These are phyloP conservation scores for Orbilia blumenaviensis DNA, from an alignment of 2,329 filamentous ascomycete species.

Conservation along the genomic window DNA sequence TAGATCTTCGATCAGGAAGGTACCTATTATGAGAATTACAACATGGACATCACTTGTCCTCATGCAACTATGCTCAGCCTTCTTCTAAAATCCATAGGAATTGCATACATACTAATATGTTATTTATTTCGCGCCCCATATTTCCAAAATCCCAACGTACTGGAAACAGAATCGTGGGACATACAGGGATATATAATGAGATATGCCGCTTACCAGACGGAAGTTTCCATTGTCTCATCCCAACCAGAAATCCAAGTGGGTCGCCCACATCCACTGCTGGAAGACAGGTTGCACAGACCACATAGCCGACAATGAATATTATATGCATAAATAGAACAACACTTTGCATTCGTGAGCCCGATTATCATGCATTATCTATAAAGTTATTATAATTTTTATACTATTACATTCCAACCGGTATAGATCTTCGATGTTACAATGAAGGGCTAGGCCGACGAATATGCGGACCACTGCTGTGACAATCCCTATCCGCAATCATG, in stretches of 20 bases:
- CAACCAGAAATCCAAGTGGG: not conserved
- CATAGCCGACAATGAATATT: not conserved
- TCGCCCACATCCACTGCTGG: not conserved
- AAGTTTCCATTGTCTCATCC: not conserved
- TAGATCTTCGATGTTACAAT: not conserved
- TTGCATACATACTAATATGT: no score
- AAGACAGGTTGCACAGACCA: not conserved
- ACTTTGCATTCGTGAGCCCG: not conserved
- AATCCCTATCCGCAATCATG: no score
- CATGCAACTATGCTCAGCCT: not conserved
- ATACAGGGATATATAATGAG: not conserved
- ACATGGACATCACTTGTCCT: not conserved
- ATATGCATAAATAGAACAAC: not conserved
- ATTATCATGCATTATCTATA: no score
- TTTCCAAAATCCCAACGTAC: not conserved
- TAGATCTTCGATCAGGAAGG: not conserved
- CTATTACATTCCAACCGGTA: no score
- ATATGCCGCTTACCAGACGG: not conserved
- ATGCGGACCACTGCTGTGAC: no score
- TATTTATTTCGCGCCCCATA: not conserved
- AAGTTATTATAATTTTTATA: no score
- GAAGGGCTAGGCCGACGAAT: no score
- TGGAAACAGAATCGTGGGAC: not conserved
- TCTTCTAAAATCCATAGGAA: no score
- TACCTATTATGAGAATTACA: not conserved